Conservation (phyloP, 2,329 filamentous ascomycete genomes). For the Aurifilum marmelostoma region DNA sequence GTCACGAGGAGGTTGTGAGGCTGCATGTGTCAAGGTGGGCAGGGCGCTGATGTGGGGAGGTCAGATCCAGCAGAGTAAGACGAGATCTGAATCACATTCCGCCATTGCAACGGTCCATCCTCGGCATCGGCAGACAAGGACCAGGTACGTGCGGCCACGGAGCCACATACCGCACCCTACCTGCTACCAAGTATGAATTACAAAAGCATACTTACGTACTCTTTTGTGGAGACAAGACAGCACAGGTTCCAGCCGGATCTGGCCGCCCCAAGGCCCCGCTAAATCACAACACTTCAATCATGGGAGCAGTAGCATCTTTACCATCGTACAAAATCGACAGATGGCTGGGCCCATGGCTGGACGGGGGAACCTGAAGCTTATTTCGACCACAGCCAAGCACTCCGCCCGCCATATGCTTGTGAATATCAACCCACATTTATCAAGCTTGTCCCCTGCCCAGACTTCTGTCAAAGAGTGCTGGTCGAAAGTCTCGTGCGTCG, state of each 20-base stretch:
- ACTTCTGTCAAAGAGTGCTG: not conserved
- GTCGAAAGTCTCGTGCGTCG: conserved; percentile 21
- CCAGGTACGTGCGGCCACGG: not conserved
- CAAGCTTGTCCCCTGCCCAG: not conserved
- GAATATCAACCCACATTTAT: no score
- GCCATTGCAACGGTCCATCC: conserved; percentile 11
- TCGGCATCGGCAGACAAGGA: conserved; percentile 12
- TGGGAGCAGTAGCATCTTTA: not conserved
- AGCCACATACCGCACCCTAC: not conserved
- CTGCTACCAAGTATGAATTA: not conserved
- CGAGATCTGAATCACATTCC: conserved; percentile 16
- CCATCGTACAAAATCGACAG: not conserved
- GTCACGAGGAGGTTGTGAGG: not conserved
- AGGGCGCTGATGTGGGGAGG: not conserved
- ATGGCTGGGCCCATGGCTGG: not conserved
- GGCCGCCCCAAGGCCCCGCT: not conserved
- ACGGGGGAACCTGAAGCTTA: conserved; percentile 23
- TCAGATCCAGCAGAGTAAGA: conserved; percentile 18
- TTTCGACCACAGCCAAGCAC: conserved; percentile 17
- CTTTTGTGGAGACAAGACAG: not conserved
- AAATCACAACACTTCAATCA: not conserved
- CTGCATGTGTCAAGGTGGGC: not conserved
- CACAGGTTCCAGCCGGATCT: not conserved
- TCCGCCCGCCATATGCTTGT: not conserved
- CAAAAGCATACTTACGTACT: not conserved